Conservation (phyloP, 2,329 filamentous ascomycete genomes). For the Diaporthe sp. region DNA sequence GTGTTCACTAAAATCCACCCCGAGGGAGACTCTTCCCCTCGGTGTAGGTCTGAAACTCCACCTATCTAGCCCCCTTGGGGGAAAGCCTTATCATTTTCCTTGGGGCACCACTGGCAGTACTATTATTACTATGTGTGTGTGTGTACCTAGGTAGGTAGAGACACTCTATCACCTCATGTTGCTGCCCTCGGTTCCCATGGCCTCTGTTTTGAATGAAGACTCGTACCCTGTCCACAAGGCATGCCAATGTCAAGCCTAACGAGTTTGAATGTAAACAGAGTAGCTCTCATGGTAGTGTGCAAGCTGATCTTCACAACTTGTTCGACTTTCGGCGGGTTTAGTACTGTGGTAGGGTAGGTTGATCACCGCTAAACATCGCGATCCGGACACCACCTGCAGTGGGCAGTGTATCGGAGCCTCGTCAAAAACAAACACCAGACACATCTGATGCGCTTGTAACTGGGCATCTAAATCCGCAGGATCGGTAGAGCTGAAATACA, state of each 20-base stretch:
- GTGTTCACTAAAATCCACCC: too few relatives aligned
- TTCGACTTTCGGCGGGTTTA: not conserved
- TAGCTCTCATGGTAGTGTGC: not conserved
- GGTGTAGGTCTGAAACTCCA: too few relatives aligned
- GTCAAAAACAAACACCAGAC: not conserved
- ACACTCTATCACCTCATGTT: not conserved
- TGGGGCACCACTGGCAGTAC: not conserved
- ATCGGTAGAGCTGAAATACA: constrained; percentile 6
- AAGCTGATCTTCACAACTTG: not conserved
- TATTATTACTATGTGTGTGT: not conserved
- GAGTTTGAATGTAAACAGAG: not conserved
- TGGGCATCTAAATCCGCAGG: not conserved
- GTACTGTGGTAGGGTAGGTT: not conserved
- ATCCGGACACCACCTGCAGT: not conserved
- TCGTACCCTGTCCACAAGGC: not conserved
- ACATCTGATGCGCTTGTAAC: not conserved
- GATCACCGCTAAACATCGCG: not conserved
- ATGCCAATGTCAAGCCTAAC: not conserved
- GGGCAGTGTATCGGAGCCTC: not conserved
- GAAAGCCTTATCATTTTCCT: not conserved
- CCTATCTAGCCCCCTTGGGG: not conserved
- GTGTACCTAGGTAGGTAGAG: not conserved
- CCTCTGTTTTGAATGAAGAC: not conserved
- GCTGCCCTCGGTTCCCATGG: not conserved
- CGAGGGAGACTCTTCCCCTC: too few relatives aligned